Evolutionary conservation across 208 protist genomes (phyloP).

Genomic region (Trypanosoma boissoni): DNA sequence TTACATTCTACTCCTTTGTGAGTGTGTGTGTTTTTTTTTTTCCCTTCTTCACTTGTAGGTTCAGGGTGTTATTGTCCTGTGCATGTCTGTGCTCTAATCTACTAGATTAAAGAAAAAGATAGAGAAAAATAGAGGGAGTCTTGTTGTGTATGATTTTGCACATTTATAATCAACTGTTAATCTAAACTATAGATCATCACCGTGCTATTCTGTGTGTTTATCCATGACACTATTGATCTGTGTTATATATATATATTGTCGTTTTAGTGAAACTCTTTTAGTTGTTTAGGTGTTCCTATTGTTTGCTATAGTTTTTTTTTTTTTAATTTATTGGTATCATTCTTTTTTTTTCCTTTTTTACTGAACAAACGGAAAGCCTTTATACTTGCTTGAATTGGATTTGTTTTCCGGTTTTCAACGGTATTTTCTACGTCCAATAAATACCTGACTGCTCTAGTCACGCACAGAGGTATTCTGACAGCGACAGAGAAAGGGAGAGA

Average conservation of each 20-base stretch:
- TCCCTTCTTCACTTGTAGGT: background rate
- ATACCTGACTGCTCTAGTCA: too few species aligned
- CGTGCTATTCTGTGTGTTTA: background rate
- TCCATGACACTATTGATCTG: conserved; percentile 4
- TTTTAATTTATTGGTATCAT: conserved; percentile 10
- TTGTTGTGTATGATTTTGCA: too few species aligned
- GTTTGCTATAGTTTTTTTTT: conserved; percentile 7
- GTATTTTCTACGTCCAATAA: too few species aligned
- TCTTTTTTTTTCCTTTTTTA: conserved; percentile 11
- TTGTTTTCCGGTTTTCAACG: background rate
- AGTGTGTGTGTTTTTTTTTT: conserved; percentile 12
- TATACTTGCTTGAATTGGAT: background rate
- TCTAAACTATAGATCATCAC: too few species aligned
- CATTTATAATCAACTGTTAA: too few species aligned
- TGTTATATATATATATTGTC: conserved; percentile 4
- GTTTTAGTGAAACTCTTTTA: conserved; percentile 5
- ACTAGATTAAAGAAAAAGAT: too few species aligned
- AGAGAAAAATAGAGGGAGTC: too few species aligned
- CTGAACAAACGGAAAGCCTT: background rate
- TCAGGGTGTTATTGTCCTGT: too few species aligned
- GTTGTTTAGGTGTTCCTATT: background rate
- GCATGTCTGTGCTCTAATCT: too few species aligned
- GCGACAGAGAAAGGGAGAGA: background rate
- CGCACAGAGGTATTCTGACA: too few species aligned
- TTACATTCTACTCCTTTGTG: too few species aligned